Base-by-base conservation (phyloP, 306 rosid species). In the Medicago arabica region DNA sequence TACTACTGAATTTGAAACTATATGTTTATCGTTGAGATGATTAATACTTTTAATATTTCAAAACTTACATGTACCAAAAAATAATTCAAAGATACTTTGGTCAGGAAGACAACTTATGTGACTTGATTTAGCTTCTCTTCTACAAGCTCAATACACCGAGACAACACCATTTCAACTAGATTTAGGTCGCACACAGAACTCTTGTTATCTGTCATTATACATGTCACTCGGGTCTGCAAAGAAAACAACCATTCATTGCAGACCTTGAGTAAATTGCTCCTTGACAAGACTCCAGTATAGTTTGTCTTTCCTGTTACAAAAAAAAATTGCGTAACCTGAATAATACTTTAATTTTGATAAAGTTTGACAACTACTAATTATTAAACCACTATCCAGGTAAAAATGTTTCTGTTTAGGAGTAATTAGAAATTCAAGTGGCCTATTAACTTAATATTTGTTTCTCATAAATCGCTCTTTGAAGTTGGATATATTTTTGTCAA, bases 141-240 rank as follows among this genome's bases (percentile, higher is more conserved):
- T 19, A 88, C 85, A 44, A 96, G 96, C 85, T 96, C 93, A 69
- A 96, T 89, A 78, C 99, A 92, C 4, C 91, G 92, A 78, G 89
- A 92, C 72, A 92, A 61, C 76, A 90, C 98, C 16, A 96, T 75
- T 72, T 96, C 98, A 14, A 96, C 60, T n/a, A 97, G 99, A 83
- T 90, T 92, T 18, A 96, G 36, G 53, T 80, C 72, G 80, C 96
- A 92, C 13, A 73, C 57, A 16, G 80, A 86, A 63, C 53, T 53
- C 55, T 65, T 66, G 78, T 54, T 85, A 75, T 75, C 86, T 17
- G 85, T 50, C 80, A 75, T 39, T 34, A 85, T 78, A 18, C 84
- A 80, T 51, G 84, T 78, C 75, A 85, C 84, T 17, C 82, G 63
- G 34, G 80, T 78, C 7, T 82, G 84, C 68, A 85, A 75, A 59